These are phyloP conservation scores for Chaetomium sp. DNA, from an alignment of 2,329 filamentous ascomycete genomes.

Conservation along the genomic window DNA sequence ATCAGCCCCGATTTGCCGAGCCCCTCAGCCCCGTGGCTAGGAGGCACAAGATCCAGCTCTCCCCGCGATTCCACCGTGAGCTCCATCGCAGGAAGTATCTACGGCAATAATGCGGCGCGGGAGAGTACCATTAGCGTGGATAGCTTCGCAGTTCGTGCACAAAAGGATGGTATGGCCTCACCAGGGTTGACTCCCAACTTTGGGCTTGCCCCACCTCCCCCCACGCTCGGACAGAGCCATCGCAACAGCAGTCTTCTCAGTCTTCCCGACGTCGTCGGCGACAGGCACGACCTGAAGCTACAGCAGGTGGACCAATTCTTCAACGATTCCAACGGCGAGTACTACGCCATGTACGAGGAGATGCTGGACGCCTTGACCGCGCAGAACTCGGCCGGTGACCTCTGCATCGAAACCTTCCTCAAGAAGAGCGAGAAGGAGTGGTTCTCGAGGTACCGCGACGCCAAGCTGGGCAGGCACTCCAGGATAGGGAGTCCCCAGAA, in stretches of 20 bases:
- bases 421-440: slow-evolving; percentile 68
- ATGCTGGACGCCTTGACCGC: slow-evolving; percentile 57
- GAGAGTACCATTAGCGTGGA: slow-evolving; percentile 36
- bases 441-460: slow-evolving; percentile 61
- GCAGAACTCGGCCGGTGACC: slow-evolving; percentile 57
- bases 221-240: slow-evolving; percentile 28
- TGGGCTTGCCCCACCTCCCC: slow-evolving; percentile 32
- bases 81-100: slow-evolving; percentile 29
- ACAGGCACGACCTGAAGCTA: slow-evolving; percentile 44
- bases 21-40: slow-evolving; percentile 29
- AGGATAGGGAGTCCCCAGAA: slow-evolving; percentile 30
- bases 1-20: slow-evolving; percentile 31
- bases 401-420: slow-evolving; percentile 68
- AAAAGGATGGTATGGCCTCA: slow-evolving; percentile 32
- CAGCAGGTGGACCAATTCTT: slow-evolving; percentile 70
- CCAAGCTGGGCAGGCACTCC: slow-evolving; percentile 56
- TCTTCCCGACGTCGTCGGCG: slow-evolving; percentile 36
- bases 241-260: slow-evolving; percentile 37
- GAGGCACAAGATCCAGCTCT: slow-evolving; percentile 26
- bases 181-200: slow-evolving; percentile 27
- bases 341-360: slow-evolving; percentile 60
- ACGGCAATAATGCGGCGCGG: slow-evolving; percentile 28
- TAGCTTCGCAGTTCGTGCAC: slow-evolving; percentile 35
- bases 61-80: slow-evolving; percentile 33
- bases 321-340: slow-evolving; percentile 64